Base-by-base conservation (phyloP, 257 asterid species). In the Paulownia fortunei region DNA sequence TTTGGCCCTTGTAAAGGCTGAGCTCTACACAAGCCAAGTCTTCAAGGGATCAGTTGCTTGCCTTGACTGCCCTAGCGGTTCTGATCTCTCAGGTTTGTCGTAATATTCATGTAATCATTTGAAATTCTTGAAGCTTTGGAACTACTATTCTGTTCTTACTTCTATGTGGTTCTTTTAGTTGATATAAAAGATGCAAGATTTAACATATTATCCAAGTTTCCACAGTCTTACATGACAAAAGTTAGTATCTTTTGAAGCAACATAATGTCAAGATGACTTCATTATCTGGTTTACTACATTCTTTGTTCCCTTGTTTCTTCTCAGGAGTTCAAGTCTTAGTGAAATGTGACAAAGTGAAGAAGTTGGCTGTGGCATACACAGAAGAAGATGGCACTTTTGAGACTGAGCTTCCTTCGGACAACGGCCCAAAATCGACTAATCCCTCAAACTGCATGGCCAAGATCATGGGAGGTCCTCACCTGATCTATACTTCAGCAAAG, bases 381-480 rank as follows among this genome's bases (percentile, higher is more conserved):
- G 80, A 75, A 51, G 73, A 79, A 84, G 90, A 89, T 73, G 98
- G 98, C 16, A 71, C 78, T 19, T 92, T 92, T 70, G 82, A 72
- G 76, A 79, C 91, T 0, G 78, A 68, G 34, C 84, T 82, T 46
- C 86, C 79, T 4, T 76, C 88, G 3, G 89, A 85, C n/a, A n/a
- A n/a, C 79, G 74, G 66, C 37, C 36, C 79, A 26, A 12, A 73
- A 63, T 61, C 83, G 13, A 11, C 54, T 0, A 27, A 16, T 27
- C 73, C 91, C 9, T 67, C 76, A 0, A 80, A 82, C 74, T 96
- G 99, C 80, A 41, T 72, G 82, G 97, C 96, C 74, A 92, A 85
- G 90, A 89, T 93, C 65, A 82, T 90, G 81, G 99, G 99, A 78
- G 97, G 95, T 42, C 89, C 97, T 13, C 58, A 78, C 41, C 89